phyloP scores from a whole-genome alignment of 345 rosid species.

The Laguncularia racemosa region DNA sequence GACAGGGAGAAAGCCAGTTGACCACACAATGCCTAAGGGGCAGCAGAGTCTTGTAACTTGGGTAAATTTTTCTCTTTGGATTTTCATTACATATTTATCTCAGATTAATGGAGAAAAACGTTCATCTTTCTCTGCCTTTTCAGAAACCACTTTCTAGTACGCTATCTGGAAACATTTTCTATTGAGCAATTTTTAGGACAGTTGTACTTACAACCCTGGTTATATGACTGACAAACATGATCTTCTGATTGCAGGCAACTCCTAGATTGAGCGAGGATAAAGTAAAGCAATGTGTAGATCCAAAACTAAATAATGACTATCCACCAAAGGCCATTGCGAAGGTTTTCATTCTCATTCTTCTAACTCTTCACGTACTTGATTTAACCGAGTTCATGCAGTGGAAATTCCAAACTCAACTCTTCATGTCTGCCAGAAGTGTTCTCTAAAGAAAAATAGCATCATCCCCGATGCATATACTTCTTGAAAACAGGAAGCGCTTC shows the following conservation, averaged over 20 bases:
- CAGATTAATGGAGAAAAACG: too few species aligned
- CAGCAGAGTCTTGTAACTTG: conserved; percentile 98
- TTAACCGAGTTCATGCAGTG: too few species aligned
- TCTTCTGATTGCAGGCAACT: conserved; percentile 55
- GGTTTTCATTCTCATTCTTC: conserved; percentile 27
- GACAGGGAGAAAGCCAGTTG: conserved; percentile 97
- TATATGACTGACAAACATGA: neutral
- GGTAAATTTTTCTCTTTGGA: conserved; percentile 32
- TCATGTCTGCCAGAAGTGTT: too few species aligned
- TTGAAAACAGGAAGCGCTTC: too few species aligned
- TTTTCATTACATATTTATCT: too few species aligned
- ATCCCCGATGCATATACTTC: too few species aligned
- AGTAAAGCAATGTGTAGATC: conserved; percentile 98
- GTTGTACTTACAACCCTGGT: neutral
- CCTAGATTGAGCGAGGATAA: conserved; percentile 98
- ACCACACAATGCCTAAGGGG: conserved; percentile 99
- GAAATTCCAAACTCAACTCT: too few species aligned
- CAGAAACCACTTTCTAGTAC: too few species aligned
- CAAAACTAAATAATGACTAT: conserved; percentile 79
- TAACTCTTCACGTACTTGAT: neutral
- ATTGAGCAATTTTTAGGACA: too few species aligned
- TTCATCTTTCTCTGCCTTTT: too few species aligned
- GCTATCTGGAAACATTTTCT: too few species aligned
- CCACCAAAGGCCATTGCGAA: conserved; percentile 98
- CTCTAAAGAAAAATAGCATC: too few species aligned